phyloP scores from a whole-genome alignment of 202 grass and related monocot genomes.

The Musa balbisiana region DNA sequence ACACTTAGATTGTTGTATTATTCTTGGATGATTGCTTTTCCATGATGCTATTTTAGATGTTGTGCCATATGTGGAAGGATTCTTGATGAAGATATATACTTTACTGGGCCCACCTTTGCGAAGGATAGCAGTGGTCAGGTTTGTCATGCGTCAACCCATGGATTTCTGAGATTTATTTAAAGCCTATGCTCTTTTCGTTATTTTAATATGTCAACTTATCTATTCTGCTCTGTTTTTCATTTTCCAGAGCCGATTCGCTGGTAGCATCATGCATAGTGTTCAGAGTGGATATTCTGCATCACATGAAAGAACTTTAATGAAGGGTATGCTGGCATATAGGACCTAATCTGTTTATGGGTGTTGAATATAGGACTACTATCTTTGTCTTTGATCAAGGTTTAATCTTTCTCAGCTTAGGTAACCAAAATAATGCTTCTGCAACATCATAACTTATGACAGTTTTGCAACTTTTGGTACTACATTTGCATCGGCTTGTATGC shows the following conservation, averaged over 20 bases:
- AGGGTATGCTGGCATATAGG: conserved; percentile 34
- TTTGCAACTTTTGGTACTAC: no score
- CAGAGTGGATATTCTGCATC: conserved; percentile 66
- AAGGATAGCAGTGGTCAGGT: conserved; percentile 51
- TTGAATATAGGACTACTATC: background rate
- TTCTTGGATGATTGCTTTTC: background rate
- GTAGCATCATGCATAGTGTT: conserved; percentile 50
- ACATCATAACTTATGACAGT: no score
- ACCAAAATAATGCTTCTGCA: background rate
- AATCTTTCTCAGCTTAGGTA: background rate
- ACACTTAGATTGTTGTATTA: background rate
- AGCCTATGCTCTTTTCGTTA: background rate
- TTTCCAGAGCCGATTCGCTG: conserved; percentile 51
- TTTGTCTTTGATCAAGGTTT: background rate
- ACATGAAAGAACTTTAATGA: conserved; percentile 73
- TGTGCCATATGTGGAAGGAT: conserved; percentile 71
- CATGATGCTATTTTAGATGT: conserved; percentile 41
- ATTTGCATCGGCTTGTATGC: no score
- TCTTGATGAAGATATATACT: conserved; percentile 70
- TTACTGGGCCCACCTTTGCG: conserved; percentile 41
- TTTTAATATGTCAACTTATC: conserved; percentile 1
- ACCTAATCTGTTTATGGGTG: background rate
- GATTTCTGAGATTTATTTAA: background rate
- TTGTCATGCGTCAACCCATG: conserved; percentile 18
- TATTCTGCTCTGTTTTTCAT: conserved; percentile 18